A percentile compares a stretch with the other conserved stretches of the same genome.
Evolutionary conservation across 1,284 basidiomycete species (phyloP).

Genomic region (Melampsora americana): DNA sequence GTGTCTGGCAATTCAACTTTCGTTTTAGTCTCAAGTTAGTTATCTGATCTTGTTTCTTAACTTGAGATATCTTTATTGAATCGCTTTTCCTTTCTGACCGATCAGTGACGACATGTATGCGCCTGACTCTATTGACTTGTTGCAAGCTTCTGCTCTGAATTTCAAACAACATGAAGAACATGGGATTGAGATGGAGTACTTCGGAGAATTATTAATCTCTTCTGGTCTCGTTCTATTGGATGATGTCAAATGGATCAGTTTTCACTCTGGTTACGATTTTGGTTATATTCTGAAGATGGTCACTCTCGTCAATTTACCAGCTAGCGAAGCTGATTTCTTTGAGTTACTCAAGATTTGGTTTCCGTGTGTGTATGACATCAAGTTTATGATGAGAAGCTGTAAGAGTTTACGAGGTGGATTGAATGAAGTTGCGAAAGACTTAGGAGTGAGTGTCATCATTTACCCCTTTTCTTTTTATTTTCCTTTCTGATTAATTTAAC

Average conservation of each 20-base stretch:
- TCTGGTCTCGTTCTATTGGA: constrained; percentile 85
- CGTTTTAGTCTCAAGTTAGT: constrained; percentile 82
- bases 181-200: constrained; percentile 88
- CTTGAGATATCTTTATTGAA: background rate
- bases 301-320: constrained; percentile 80
- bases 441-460: constrained; percentile 50
- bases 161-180: constrained; percentile 87
- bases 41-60: background rate
- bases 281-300: constrained; percentile 96
- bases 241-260: constrained; percentile 94
- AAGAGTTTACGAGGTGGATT: constrained; percentile 88
- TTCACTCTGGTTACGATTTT: constrained; percentile 99
- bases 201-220: constrained; percentile 95
- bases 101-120: constrained; percentile 93
- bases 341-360: constrained; percentile 87
- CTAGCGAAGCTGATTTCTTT: constrained; percentile 86
- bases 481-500: background rate
- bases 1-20: constrained; percentile 99
- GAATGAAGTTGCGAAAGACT: constrained; percentile 92
- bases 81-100: constrained; percentile 24
- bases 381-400: constrained; percentile 85
- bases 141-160: constrained; percentile 93
- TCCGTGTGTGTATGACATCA: constrained; percentile 95
- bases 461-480: background rate
- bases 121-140: constrained; percentile 88